Evolutionary conservation across 768 basidiomycete genomes (phyloP).

Genomic region (Macrocybe gigantea): DNA sequence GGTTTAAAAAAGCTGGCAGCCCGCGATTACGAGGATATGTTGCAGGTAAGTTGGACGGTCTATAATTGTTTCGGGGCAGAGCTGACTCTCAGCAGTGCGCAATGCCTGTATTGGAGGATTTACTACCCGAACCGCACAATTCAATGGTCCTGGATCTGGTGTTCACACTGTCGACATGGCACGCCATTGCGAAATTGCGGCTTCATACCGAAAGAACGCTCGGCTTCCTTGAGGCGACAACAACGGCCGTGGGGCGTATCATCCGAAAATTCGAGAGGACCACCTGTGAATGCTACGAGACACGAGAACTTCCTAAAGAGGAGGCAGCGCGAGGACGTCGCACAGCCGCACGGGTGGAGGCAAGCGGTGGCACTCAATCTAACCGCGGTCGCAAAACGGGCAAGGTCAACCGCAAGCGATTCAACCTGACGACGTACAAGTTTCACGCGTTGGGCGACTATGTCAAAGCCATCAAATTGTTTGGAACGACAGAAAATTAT

Average conservation of each 20-base stretch:
- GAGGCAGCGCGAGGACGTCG: slow-evolving; percentile 15
- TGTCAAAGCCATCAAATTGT: slow-evolving; percentile 9
- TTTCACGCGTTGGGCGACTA: slow-evolving; percentile 24
- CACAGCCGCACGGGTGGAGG: slow-evolving; percentile 5
- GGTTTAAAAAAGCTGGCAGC: slow-evolving; percentile 22
- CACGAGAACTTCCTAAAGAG: slow-evolving; percentile 25
- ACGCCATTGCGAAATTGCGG: slow-evolving; percentile 27
- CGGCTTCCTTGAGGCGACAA: slow-evolving; percentile 17
- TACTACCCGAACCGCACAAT: slow-evolving; percentile 24
- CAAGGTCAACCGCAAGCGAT: not conserved
- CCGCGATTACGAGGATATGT: slow-evolving; percentile 24
- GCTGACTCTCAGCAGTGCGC: slow-evolving; percentile 16
- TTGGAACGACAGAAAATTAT: slow-evolving; percentile 24
- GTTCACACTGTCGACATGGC: slow-evolving; percentile 27
- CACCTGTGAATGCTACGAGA: slow-evolving; percentile 16
- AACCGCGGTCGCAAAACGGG: slow-evolving; percentile 1
- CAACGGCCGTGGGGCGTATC: slow-evolving; percentile 18
- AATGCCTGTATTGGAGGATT: slow-evolving; percentile 29
- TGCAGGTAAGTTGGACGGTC: slow-evolving; percentile 10
- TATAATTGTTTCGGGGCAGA: not conserved
- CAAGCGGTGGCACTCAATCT: slow-evolving; percentile 10
- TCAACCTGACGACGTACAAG: slow-evolving; percentile 22
- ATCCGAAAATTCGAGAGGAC: slow-evolving; percentile 17
- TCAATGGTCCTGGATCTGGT: slow-evolving; percentile 18
- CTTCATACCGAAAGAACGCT: slow-evolving; percentile 29